Evolutionary conservation across 768 basidiomycete species (phyloP), one percentile per base, ranked within the genome.

Genomic region (Tricholoma matsutake): DNA sequence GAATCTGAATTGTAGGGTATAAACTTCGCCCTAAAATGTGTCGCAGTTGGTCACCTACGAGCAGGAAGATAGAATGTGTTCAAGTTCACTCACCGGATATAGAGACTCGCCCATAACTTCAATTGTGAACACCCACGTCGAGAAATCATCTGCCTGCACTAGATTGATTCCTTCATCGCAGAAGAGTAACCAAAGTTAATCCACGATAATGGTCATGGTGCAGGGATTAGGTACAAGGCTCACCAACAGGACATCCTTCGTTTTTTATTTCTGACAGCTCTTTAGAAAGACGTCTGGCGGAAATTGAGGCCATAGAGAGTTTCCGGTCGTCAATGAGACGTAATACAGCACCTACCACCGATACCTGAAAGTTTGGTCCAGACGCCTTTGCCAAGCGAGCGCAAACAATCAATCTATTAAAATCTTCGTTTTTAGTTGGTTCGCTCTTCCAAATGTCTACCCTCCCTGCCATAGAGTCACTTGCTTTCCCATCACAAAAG

Each of bases 51-150:
- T 37, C 13, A 29, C 29, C 34, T 18, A 43, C 20, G 7, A 45
- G 18, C 43, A 47, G 22, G 56, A 55, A 57, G 54, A 25, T 51
- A 16, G 20, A 57, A 16, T 31, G 60, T n/a, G 31, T 31, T 45
- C 14, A 61, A 16, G 31, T 31, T 45, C 14, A 61, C 75, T 57
- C 67, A 88, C 93, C 78, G 85, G 70, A 76, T 92, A 96, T 63
- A 89, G 70, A 45, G 87, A 89, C 58, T 95, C 89, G 22, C 94
- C 94, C 78, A 93, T 82, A 56, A 94, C 88, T 71, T 92, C 86
- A 68, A 95, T 85, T 2, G 86, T 82, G 69, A 95, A 86, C 67
- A 79, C 72, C 93, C 93, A 95, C 29, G 81, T 86, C 64, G 81
- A 74, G 66, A 93, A 87, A 75, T 94, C 86, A 57, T 93, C 89